A percentile compares a stretch with the other conserved stretches of the same genome.
Evolutionary conservation across 2,329 filamentous ascomycete species (phyloP).

Genomic region (Xylaria sp.): DNA sequence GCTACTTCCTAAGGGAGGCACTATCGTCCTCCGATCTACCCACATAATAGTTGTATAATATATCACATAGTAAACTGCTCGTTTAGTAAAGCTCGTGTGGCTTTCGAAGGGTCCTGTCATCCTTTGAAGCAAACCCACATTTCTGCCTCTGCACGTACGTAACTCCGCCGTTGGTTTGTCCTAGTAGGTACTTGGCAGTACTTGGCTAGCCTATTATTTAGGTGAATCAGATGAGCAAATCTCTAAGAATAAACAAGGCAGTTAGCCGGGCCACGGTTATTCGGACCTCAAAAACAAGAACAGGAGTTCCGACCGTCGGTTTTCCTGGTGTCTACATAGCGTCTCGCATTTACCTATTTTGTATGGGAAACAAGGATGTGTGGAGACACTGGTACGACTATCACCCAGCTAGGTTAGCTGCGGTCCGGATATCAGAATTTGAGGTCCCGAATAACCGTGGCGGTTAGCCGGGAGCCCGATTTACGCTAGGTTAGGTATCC

Average conservation of each 20-base stretch:
- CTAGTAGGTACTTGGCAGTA: background rate
- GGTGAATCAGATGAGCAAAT: background rate
- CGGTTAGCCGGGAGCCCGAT: constrained; percentile 11
- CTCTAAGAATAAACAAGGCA: constrained; percentile 7
- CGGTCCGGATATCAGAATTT: no score
- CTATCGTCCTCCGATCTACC: background rate
- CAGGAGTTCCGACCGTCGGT: no score
- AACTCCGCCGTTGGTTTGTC: constrained; percentile 2
- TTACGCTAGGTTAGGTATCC: background rate
- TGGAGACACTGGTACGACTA: no score
- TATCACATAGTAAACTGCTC: background rate
- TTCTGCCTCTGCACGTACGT: constrained; percentile 9
- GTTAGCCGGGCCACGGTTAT: background rate
- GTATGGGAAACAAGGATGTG: no score
- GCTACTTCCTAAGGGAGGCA: background rate
- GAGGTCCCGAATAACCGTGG: constrained; percentile 8
- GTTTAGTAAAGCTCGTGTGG: background rate
- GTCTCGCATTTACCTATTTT: no score
- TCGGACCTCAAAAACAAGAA: no score
- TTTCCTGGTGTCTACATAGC: no score
- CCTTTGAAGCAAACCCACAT: background rate
- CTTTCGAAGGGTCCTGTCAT: background rate
- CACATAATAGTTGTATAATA: background rate
- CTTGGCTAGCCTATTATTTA: background rate
- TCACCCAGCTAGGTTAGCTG: no score